Base-by-base conservation (phyloP, 371 early-diverging fungal species). In the Parasitella parasitica region DNA sequence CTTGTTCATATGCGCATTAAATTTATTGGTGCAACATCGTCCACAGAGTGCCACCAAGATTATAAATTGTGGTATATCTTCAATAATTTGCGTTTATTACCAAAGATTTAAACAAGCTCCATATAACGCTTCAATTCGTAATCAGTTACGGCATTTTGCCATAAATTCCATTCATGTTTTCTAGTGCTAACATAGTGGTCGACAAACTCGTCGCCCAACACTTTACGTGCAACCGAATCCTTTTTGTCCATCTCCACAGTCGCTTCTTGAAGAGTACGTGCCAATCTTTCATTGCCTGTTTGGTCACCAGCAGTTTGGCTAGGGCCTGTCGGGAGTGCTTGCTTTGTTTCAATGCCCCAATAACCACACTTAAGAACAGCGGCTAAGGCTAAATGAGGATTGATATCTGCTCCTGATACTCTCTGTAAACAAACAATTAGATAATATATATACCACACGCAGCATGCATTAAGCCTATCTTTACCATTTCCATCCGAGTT, bases 371-470 rank as follows among this genome's bases (percentile, higher is more conserved):
- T 91, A 1, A 93, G 66, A 18, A 90, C 83, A n/a, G 89, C 91
- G 9, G 91, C 88, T 48, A 91, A 80, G 0, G 89, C 91, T 39
- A 94, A 63, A 67, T 91, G 90, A 18, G 92, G 82, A 67, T 93
- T 94, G 53, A 89, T 86, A 70, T 94, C 95, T 18, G 93, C 90
- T 2, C 95, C 95, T 13, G 90, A 71, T 0, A 93, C 93, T 24
- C 95, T 85, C 87, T 80, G 59, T 16, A 27, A 36, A 41, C n/a
- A n/a, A n/a, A n/a, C n/a, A n/a, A n/a, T n/a, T n/a, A n/a, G n/a
- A n/a, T n/a, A n/a, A n/a, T n/a, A n/a, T n/a, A 57, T 1, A 3
- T 28, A 46, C 26, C 30, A 36, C 16, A 80, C 16, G 11, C 4
- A 32, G 4, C 3, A 32, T 32, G 11, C 15, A 12, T 39, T 9